These are phyloP conservation scores for Kuraishia hungarica DNA, from an alignment of 805 yeast genomes.

Conservation along the genomic window DNA sequence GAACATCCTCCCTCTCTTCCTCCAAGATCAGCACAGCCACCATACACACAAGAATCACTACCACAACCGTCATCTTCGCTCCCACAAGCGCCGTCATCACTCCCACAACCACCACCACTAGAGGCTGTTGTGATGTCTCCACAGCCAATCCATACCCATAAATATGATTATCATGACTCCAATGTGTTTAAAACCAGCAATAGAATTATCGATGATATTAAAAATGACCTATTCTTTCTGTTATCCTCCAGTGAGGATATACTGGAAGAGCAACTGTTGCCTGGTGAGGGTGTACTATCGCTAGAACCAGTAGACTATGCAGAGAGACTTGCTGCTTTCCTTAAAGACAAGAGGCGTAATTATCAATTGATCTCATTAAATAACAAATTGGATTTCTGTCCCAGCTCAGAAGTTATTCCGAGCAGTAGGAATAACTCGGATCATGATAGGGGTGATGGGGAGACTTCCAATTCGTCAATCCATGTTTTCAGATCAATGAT, in stretches of 20 bases:
- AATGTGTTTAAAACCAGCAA: conserved; percentile 51
- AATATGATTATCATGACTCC: not conserved
- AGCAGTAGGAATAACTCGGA: conserved; percentile 1
- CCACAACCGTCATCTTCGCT: not conserved
- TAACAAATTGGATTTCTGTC: conserved; percentile 25
- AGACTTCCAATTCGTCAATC: not conserved
- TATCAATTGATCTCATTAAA: conserved; percentile 26
- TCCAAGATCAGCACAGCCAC: not conserved
- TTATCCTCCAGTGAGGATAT: conserved; percentile 6
- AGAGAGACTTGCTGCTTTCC: conserved; percentile 12
- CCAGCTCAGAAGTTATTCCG: conserved; percentile 18
- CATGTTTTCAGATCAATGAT: not conserved
- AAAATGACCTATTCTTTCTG: conserved; percentile 30
- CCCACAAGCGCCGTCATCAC: not conserved
- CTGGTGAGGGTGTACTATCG: conserved; percentile 17
- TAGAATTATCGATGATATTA: conserved; percentile 57
- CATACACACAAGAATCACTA: not conserved
- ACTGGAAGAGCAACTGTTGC: not conserved
- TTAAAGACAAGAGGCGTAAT: conserved; percentile 8
- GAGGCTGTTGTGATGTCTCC: not conserved
- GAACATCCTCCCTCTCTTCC: not conserved
- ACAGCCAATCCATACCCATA: not conserved
- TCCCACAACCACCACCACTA: not conserved
- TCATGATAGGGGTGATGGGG: conserved; percentile 3
- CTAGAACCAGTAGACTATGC: conserved; percentile 28